phyloP scores from a whole-genome alignment of 1,139 yeast genomes.

The Sporopachydermia cereana region DNA sequence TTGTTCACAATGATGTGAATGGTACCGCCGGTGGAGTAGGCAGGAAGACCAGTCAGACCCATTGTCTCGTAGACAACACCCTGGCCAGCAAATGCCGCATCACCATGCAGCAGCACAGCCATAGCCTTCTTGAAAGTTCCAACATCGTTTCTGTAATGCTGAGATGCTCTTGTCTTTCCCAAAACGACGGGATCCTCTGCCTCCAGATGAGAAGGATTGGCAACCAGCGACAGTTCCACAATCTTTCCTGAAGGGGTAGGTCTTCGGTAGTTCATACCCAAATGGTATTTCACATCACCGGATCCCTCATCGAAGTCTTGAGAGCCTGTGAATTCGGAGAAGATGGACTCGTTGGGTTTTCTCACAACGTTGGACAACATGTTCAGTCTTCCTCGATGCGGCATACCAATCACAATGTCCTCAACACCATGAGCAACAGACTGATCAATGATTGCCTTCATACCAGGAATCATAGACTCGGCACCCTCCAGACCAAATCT shows the following conservation, averaged over 20 bases:
- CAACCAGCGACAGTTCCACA: constrained; percentile 90
- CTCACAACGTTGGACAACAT: constrained; percentile 96
- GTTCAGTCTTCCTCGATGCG: constrained; percentile 98
- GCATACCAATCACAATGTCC: constrained; percentile 97
- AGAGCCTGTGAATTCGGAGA: constrained; percentile 91
- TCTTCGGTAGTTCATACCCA: constrained; percentile 98
- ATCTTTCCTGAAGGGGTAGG: constrained; percentile 98
- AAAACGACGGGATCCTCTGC: constrained; percentile 98
- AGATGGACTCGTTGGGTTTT: constrained; percentile 96
- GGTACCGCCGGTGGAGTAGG: constrained; percentile 97
- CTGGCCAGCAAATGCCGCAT: constrained; percentile 97
- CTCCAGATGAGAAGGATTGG: constrained; percentile 97
- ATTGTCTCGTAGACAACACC: constrained; percentile 98
- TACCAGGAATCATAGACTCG: constrained; percentile 92
- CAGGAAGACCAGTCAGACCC: constrained; percentile 89
- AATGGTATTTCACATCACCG: constrained; percentile 97
- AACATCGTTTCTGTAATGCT: constrained; percentile 81
- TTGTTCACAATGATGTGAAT: constrained; percentile 91
- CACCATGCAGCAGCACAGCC: constrained; percentile 93
- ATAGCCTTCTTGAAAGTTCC: constrained; percentile 78
- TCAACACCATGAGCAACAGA: constrained; percentile 90
- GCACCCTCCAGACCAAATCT: constrained; percentile 99
- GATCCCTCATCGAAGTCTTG: constrained; percentile 78
- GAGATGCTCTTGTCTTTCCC: constrained; percentile 96
- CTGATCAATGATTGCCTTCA: constrained; percentile 89